A percentile compares a stretch with the other conserved stretches of the same genome.
Conservation (phyloP, 148 eudicot species). For the Polygonum aviculare region DNA sequence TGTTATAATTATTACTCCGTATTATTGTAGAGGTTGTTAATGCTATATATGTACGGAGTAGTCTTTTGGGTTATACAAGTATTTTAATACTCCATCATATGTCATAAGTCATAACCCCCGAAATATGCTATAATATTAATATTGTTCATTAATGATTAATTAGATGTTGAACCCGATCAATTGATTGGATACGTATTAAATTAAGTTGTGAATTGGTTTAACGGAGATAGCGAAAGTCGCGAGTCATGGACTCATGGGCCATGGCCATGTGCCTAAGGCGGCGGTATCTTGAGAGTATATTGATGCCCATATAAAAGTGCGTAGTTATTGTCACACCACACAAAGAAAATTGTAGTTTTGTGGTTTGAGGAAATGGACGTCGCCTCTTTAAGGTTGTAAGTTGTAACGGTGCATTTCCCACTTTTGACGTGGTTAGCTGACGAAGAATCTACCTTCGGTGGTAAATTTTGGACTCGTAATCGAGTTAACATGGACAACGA, state of each 20-base stretch:
- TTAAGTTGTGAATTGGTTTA: background rate
- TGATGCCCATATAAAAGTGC: background rate
- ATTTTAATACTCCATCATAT: too few species aligned
- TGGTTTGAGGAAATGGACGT: background rate
- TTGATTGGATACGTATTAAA: background rate
- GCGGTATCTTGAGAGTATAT: background rate
- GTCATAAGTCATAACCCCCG: background rate
- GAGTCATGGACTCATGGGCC: background rate
- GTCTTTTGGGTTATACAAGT: background rate
- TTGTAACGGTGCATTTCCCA: too few species aligned
- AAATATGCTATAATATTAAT: background rate
- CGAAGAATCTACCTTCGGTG: too few species aligned
- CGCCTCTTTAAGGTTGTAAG: background rate
- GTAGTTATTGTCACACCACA: slow-evolving; percentile 1
- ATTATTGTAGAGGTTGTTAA: background rate
- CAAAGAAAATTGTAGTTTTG: background rate
- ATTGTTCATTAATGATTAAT: background rate
- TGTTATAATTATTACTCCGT: background rate
- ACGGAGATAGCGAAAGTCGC: background rate
- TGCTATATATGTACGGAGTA: background rate
- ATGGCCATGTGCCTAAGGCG: slow-evolving; percentile 5
- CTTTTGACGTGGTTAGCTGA: too few species aligned
- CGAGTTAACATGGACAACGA: too few species aligned
- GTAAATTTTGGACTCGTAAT: too few species aligned
- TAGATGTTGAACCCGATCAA: background rate